Percentiles rank a stretch among this genome's conserved stretches.
Conservation (phyloP, 805 yeast genomes). For the Saccharomyces mikatae region DNA sequence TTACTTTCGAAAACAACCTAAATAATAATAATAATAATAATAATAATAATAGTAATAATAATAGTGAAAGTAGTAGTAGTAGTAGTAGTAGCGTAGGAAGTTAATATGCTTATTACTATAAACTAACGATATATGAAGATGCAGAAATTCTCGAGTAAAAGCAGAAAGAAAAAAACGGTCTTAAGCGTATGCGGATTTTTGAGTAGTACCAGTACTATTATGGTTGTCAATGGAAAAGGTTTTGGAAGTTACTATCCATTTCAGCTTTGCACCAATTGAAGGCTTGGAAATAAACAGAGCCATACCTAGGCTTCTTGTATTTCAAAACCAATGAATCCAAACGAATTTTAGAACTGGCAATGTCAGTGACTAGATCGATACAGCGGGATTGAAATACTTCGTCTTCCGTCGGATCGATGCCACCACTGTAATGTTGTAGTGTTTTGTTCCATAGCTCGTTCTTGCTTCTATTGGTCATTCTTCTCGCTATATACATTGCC, state of each 20-base stretch:
- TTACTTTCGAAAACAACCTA: neutral
- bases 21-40: neutral
- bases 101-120: neutral
- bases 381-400: slow-evolving; percentile 17
- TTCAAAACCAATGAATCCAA: slow-evolving; percentile 22
- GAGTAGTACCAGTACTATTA: neutral
- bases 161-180: neutral
- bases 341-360: slow-evolving; percentile 24
- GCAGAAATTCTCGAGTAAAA: neutral
- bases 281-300: slow-evolving; percentile 12
- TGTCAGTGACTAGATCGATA: slow-evolving; percentile 20
- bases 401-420: slow-evolving; percentile 19
- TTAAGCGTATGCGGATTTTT: neutral
- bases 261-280: slow-evolving; percentile 9
- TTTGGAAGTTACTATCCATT: neutral
- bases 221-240: neutral
- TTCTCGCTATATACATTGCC: slow-evolving; percentile 76
- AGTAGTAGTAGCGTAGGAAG: neutral
- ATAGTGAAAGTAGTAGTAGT: neutral
- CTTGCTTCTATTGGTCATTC: slow-evolving; percentile 33
- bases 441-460: slow-evolving; percentile 24
- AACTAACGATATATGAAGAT: neutral
- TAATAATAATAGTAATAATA: neutral
- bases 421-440: slow-evolving; percentile 23
- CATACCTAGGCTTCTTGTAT: slow-evolving; percentile 16